Evolutionary conservation across 768 basidiomycete species (phyloP).

Genomic region (Tulasnella sp.): DNA sequence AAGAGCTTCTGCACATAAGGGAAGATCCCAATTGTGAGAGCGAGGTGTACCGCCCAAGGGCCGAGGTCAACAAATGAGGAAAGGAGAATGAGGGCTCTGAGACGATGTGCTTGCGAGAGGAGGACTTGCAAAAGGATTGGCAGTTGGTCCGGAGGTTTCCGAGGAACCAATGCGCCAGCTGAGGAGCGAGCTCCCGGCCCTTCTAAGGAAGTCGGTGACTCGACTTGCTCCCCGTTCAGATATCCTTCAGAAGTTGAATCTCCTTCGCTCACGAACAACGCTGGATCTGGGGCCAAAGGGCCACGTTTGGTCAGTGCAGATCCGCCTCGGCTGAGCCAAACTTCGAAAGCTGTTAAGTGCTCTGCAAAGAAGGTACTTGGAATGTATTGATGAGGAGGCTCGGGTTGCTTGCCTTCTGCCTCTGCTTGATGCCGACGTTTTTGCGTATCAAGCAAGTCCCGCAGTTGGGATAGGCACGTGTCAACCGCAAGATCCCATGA

Average conservation of each 20-base stretch:
- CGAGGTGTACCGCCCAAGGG: slow-evolving; percentile 96
- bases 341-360: slow-evolving; percentile 92
- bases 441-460: slow-evolving; percentile 43
- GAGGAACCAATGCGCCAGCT: slow-evolving; percentile 33
- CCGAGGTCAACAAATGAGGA: slow-evolving; percentile 97
- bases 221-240: slow-evolving; percentile 7
- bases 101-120: slow-evolving; percentile 87
- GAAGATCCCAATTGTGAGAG: slow-evolving; percentile 93
- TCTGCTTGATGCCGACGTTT: slow-evolving; percentile 10
- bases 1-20: slow-evolving; percentile 95
- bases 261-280: not conserved
- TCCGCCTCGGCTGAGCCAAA: slow-evolving; percentile 93
- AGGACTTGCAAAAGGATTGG: slow-evolving; percentile 97
- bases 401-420: slow-evolving; percentile 18
- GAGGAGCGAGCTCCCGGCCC: not conserved
- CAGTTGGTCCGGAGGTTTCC: slow-evolving; percentile 91
- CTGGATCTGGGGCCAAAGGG: slow-evolving; percentile 38
- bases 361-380: slow-evolving; percentile 91
- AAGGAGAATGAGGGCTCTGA: slow-evolving; percentile 87
- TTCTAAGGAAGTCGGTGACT: not conserved
- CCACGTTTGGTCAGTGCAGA: slow-evolving; percentile 69
- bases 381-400: slow-evolving; percentile 37
- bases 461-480: slow-evolving; percentile 85
- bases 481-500: slow-evolving; percentile 98
- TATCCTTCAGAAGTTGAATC: not conserved